Conservation (phyloP, 2,329 filamentous ascomycete species). For the Aspergillus costaricaensis region DNA sequence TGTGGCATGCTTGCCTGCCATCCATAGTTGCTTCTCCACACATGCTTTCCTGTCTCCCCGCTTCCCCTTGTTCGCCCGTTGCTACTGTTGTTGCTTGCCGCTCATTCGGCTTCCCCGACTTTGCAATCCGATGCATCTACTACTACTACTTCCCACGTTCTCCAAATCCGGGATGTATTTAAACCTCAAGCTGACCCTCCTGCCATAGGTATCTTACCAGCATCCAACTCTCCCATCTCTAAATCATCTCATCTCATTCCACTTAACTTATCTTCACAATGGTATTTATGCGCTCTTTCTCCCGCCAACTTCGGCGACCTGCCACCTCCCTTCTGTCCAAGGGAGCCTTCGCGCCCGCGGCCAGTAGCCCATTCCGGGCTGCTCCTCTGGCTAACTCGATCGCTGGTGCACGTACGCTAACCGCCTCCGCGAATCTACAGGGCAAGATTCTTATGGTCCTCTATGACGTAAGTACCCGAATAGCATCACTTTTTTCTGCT, state of each 20-base stretch:
- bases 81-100: not conserved
- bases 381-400: slow-evolving; percentile 45
- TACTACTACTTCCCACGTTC: not conserved
- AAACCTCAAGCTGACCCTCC: slow-evolving; percentile 18
- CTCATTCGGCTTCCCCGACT: slow-evolving; percentile 8
- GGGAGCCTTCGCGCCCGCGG: slow-evolving; percentile 37
- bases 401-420: slow-evolving; percentile 62
- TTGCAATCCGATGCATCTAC: not conserved
- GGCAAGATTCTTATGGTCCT: slow-evolving; percentile 94
- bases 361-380: slow-evolving; percentile 31
- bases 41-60: not conserved
- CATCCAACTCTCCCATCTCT: not conserved
- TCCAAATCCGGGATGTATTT: not conserved
- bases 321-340: slow-evolving; percentile 54
- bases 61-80: slow-evolving; percentile 9
- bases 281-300: slow-evolving; percentile 65
- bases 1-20: not conserved
- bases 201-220: not conserved
- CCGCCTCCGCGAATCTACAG: slow-evolving; percentile 69
- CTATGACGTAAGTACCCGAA: slow-evolving; percentile 71
- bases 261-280: slow-evolving; percentile 46
- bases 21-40: slow-evolving; percentile 6
- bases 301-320: slow-evolving; percentile 58
- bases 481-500: not conserved
- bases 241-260: not conserved